phyloP scores from a whole-genome alignment of 768 basidiomycete species.

The Amanita jacksonii region DNA sequence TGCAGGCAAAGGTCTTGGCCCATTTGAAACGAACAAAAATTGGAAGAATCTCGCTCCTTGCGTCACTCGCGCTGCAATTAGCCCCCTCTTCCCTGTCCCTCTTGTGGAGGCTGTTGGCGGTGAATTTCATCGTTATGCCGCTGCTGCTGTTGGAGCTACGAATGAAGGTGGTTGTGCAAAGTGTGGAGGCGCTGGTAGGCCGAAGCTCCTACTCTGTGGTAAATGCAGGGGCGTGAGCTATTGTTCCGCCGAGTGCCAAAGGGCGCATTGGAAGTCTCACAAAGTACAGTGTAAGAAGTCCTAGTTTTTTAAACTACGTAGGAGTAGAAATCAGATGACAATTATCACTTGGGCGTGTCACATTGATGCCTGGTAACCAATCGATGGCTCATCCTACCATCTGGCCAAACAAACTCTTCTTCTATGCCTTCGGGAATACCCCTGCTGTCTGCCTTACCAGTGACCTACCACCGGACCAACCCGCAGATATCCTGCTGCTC shows the following conservation, averaged over 20 bases:
- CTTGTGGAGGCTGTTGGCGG: conserved; percentile 31
- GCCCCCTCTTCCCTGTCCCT: conserved; percentile 43
- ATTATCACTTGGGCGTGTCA: not conserved
- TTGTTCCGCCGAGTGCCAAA: conserved; percentile 27
- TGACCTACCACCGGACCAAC: conserved; percentile 30
- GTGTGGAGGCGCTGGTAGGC: conserved; percentile 20
- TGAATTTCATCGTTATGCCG: conserved; percentile 4
- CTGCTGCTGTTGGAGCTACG: conserved; percentile 10
- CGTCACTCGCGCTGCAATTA: conserved; percentile 40
- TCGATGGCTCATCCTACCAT: conserved; percentile 28
- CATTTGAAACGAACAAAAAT: conserved; percentile 19
- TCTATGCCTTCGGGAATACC: conserved; percentile 45
- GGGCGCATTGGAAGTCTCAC: conserved; percentile 22
- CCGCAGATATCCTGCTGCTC: conserved; percentile 31
- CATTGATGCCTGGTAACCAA: no score
- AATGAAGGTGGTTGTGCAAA: conserved; percentile 18
- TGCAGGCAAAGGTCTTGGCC: conserved; percentile 33
- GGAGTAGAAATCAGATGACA: no score
- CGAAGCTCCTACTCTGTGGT: conserved; percentile 17
- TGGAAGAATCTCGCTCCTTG: conserved; percentile 35
- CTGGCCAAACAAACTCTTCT: conserved; percentile 31
- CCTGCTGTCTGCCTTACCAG: conserved; percentile 33
- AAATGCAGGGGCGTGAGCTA: conserved; percentile 23
- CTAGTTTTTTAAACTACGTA: no score
- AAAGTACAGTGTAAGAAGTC: conserved; percentile 6